Conservation (phyloP, 352 stramenopile genomes). For the Pythium sukuiense region DNA sequence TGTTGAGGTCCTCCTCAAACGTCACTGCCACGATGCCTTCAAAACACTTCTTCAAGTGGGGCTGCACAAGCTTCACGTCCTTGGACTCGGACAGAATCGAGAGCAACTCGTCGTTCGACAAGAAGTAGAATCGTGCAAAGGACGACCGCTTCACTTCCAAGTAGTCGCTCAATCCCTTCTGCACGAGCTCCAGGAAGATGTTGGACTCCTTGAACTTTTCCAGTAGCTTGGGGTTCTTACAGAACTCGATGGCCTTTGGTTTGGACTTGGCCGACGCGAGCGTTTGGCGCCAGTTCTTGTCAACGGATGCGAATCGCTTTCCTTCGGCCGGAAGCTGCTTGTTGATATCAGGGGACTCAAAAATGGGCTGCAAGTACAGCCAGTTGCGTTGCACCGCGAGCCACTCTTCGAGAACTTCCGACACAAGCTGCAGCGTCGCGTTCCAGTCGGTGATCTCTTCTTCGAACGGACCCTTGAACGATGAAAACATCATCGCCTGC, state of each 20-base stretch:
- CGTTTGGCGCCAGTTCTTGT: constrained; percentile 95
- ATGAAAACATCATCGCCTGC: constrained; percentile 95
- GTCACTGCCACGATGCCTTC: constrained; percentile 91
- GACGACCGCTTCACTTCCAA: constrained; percentile 91
- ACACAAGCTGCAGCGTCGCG: constrained; percentile 87
- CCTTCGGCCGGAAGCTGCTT: constrained; percentile 94
- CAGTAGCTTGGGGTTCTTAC: constrained; percentile 89
- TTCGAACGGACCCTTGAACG: constrained; percentile 95
- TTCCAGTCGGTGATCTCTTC: constrained; percentile 94
- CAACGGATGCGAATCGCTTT: constrained; percentile 93
- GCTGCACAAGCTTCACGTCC: constrained; percentile 91
- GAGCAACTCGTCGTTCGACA: constrained; percentile 93
- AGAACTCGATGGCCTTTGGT: constrained; percentile 92
- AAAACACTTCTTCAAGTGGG: constrained; percentile 95
- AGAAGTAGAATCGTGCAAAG: constrained; percentile 93
- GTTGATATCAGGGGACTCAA: constrained; percentile 95
- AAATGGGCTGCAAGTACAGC: constrained; percentile 96
- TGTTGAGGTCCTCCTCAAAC: constrained; percentile 88
- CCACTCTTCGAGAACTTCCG: constrained; percentile 94
- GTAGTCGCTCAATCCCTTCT: constrained; percentile 92
- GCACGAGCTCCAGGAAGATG: constrained; percentile 92
- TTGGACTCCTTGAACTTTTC: constrained; percentile 95
- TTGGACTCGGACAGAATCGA: constrained; percentile 93
- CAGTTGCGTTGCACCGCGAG: constrained; percentile 94
- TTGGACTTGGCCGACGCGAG: constrained; percentile 86